Evolutionary conservation across 2,329 filamentous ascomycete genomes (phyloP).

Genomic region (Diplodia sapinea): DNA sequence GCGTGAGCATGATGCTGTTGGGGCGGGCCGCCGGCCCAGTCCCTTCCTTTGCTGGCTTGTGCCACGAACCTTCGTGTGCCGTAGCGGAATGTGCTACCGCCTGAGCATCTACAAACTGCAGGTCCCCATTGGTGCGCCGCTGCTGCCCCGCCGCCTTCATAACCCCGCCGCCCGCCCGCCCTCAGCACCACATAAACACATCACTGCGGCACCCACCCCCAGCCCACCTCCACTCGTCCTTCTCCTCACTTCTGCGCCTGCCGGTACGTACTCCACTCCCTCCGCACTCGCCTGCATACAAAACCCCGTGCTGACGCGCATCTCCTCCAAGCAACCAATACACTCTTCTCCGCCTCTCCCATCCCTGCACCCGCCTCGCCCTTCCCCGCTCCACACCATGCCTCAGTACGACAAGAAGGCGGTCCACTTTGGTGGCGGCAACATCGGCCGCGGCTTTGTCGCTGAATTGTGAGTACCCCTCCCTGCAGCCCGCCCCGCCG

Average conservation of each 20-base stretch:
- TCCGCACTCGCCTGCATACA: constrained; percentile 8
- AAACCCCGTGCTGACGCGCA: constrained; percentile 3
- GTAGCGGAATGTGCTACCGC: constrained; percentile 9
- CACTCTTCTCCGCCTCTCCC: neutral
- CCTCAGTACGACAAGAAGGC: constrained; percentile 53
- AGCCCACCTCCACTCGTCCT: constrained; percentile 14
- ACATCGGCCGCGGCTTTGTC: constrained; percentile 59
- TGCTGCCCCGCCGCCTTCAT: constrained; percentile 26
- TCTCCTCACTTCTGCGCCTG: constrained; percentile 17
- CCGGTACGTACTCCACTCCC: constrained; percentile 19
- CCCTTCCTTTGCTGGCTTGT: constrained; percentile 13
- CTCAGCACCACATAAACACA: constrained; percentile 27
- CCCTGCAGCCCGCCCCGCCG: neutral
- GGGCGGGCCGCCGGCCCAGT: constrained; percentile 22
- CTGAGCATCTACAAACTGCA: constrained; percentile 19
- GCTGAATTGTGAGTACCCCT: constrained; percentile 41
- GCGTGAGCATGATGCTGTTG: constrained; percentile 23
- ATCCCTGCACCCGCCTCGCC: constrained; percentile 2
- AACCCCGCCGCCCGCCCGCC: constrained; percentile 22
- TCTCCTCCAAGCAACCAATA: neutral
- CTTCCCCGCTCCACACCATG: constrained; percentile 5
- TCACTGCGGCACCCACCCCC: constrained; percentile 24
- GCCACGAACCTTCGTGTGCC: constrained; percentile 23
- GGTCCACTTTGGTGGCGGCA: constrained; percentile 60
- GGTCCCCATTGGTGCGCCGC: constrained; percentile 16